Base-by-base conservation (phyloP, 768 basidiomycete genomes). In the Pleurotus eryngii region DNA sequence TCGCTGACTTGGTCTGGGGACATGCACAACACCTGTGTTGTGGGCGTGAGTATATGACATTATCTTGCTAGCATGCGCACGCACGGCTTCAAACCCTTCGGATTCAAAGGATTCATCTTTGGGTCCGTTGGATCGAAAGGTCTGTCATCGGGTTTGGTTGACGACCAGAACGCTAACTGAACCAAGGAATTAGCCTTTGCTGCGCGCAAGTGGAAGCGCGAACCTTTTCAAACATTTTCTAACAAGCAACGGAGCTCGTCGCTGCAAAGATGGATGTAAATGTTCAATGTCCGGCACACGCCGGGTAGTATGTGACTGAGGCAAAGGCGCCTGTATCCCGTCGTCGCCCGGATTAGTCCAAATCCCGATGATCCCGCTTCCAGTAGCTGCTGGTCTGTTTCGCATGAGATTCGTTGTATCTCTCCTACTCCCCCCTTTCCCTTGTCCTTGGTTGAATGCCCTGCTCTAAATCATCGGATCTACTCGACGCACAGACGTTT, bases 71-170 rank as follows among this genome's bases (percentile, higher is more conserved):
- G 30, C 30, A 11, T 43, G 14, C 12, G 76, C 92, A 58, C 30
- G 30, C 69, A 97, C 96, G 96, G 90, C 70, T 98, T 98, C 53
- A 97, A 73, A n/a, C 95, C 95, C 65, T 94, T 66, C 0, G 96
- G 96, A 69, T 98, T 98, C 57, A 95, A 72, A 7, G 92, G 94
- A 68, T 97, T 97, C 77, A 81, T 74, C 66, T 84, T 86, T 6
- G 89, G 89, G 67, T 90, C 79, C 14, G 88, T 87, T 1, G 88
- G 85, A 71, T 90, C 85, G 60, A 77, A 90, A 39, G 81, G 77
- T 57, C 77, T 76, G 61, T 68, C 60, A 37, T 71, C 64, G 38
- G 64, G 55, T 37, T 65, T 57, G 18, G 71, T 60, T 22, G 66
- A 71, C 18, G 83, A 81, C 84, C 84, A 89, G 71, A 79, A 79